Conservation (phyloP, 1,284 basidiomycete species). For the Flammula alnicola region DNA sequence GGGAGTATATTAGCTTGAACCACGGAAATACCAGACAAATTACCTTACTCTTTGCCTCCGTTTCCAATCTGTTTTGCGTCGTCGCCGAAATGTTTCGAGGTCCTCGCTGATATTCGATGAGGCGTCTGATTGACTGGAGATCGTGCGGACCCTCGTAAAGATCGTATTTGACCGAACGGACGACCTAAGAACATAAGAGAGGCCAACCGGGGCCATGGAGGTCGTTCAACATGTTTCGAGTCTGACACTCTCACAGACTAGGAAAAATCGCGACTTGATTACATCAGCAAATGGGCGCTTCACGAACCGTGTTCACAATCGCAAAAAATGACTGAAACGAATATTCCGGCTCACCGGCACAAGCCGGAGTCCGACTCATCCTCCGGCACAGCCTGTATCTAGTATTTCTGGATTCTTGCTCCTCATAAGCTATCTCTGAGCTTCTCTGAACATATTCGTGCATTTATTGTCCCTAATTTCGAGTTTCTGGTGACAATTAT, state of each 20-base stretch:
- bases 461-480: no score
- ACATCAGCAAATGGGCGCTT: background rate
- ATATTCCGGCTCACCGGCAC: no score
- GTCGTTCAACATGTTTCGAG: background rate
- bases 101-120: conserved; percentile 28
- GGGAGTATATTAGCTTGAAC: conserved; percentile 6
- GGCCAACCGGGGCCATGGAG: conserved; percentile 2
- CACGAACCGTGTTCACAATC: no score
- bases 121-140: conserved; percentile 5
- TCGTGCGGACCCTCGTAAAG: background rate
- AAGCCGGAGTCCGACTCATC: no score
- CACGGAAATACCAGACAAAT: conserved; percentile 2
- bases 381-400: no score
- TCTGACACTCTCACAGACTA: background rate
- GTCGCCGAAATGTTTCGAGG: conserved; percentile 35
- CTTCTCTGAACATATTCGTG: no score
- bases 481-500: no score
- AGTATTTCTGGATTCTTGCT: no score
- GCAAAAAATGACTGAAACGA: no score
- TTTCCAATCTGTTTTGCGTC: conserved; percentile 75
- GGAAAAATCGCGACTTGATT: conserved; percentile 2
- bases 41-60: conserved; percentile 68
- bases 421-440: no score
- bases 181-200: background rate
- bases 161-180: background rate